Evolutionary conservation across 1,284 basidiomycete species (phyloP).

Genomic region (Athelia psychrophila): DNA sequence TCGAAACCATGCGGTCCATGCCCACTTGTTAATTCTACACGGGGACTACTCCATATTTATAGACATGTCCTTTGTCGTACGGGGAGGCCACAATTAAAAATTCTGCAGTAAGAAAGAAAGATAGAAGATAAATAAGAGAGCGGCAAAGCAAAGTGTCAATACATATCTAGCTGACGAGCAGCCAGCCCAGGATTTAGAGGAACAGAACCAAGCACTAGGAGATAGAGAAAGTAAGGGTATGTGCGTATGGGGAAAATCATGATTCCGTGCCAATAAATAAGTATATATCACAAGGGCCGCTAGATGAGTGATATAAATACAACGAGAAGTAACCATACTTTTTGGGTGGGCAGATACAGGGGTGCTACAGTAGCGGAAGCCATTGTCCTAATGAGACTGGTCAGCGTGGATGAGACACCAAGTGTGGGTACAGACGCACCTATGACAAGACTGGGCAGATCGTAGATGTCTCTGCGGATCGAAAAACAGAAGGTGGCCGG

Average conservation of each 20-base stretch:
- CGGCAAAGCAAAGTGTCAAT: neutral
- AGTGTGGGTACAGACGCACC: constrained; percentile 39
- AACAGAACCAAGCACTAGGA: neutral
- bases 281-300: too few relatives aligned
- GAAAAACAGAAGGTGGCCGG: constrained; percentile 92
- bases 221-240: neutral
- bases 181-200: neutral
- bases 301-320: neutral
- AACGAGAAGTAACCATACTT: neutral
- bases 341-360: constrained; percentile 4
- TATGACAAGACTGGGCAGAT: constrained; percentile 84
- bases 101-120: constrained; percentile 3
- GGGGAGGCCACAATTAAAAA: neutral
- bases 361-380: constrained; percentile 63
- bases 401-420: constrained; percentile 1
- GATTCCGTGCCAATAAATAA: too few relatives aligned
- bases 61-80: too few relatives aligned
- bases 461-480: constrained; percentile 87
- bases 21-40: too few relatives aligned
- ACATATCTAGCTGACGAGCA: neutral
- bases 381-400: constrained; percentile 59
- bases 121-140: constrained; percentile 2
- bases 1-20: too few relatives aligned
- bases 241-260: too few relatives aligned
- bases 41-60: too few relatives aligned